Base-by-base conservation (phyloP, 1,139 yeast species). In the Zygosaccharomyces sapae region DNA sequence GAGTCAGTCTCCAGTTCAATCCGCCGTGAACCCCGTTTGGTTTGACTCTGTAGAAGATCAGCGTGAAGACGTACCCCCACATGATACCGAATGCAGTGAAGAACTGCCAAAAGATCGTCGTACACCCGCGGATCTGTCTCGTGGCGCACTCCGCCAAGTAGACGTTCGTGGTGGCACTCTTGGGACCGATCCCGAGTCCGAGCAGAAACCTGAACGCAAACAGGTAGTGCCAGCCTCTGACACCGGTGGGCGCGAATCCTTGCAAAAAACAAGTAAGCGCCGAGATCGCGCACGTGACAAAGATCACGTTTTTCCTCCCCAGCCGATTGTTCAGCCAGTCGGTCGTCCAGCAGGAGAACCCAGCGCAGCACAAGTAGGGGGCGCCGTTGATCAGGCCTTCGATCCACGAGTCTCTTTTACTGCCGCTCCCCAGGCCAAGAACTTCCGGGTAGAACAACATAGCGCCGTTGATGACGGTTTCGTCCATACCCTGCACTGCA, bases 401-500 rank as follows among this genome's bases (percentile, higher is more conserved):
- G 22, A 86, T 63, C 81, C 90, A 82, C 50, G 79, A 80, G 40
- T 79, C 76, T 59, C 83, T 72, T 31, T 73, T 70, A 57, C 74
- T 68, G 12, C 64, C 69, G 22, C 70, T 58, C 9, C 71, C 73
- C 45, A 83, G 72, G 1, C 80, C 82, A 62, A 85, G 73, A 39
- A 70, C 72, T 2, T 59, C 57, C 4, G 90, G 87, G 66, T 81
- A 86, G 61, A 80, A 83, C 42, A 86, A 68, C 47, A 82, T 78
- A 7, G 96, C 95, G 55, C 96, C 96, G 59, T 86, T 86, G 50
- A 85, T 77, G 19, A 86, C 95, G 1, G 94, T 76, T 65, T 87
- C 95, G 66, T 87, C 96, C 88, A 87, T 86, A 61, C 96, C 96
- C 66, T 87, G 95, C 33, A 88, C 90, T 6, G 90, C 86, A 18